phyloP scores from a whole-genome alignment of 495 filamentous ascomycete genomes.

The Cladorrhinum samala region DNA sequence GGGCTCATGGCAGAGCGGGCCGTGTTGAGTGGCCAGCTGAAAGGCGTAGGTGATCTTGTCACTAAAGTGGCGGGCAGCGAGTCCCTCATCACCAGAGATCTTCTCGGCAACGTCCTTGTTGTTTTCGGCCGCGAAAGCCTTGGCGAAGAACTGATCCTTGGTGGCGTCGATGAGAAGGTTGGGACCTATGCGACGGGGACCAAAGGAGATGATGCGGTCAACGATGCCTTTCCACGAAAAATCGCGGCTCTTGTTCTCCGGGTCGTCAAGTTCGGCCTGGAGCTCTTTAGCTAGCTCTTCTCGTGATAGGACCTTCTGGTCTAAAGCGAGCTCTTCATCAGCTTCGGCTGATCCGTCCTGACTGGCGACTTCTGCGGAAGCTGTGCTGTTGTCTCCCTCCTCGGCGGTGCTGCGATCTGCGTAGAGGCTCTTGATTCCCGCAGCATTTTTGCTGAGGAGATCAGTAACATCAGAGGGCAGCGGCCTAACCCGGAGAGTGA shows the following conservation, averaged over 20 bases:
- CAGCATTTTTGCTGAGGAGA: slow-evolving; percentile 73
- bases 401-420: slow-evolving; percentile 52
- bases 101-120: slow-evolving; percentile 13
- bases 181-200: slow-evolving; percentile 75
- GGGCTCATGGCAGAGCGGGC: slow-evolving; percentile 88
- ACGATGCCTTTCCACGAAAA: slow-evolving; percentile 65
- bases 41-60: slow-evolving; percentile 92
- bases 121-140: slow-evolving; percentile 55
- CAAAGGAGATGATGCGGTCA: slow-evolving; percentile 82
- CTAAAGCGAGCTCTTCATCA: slow-evolving; percentile 44
- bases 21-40: slow-evolving; percentile 84
- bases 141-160: slow-evolving; percentile 61
- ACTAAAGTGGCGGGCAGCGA: slow-evolving; percentile 66
- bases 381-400: slow-evolving; percentile 27
- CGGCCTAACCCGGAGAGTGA: slow-evolving; percentile 73
- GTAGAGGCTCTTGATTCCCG: slow-evolving; percentile 73
- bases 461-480: slow-evolving; percentile 74
- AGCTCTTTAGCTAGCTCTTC: slow-evolving; percentile 73
- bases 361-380: no score
- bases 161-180: slow-evolving; percentile 89
- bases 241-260: slow-evolving; percentile 55
- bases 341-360: slow-evolving; percentile 30
- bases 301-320: slow-evolving; percentile 53
- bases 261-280: slow-evolving; percentile 54
- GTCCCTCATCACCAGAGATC: slow-evolving; percentile 39